These are phyloP conservation scores for Breynia disticha DNA, from an alignment of 441 rosid genomes.

Conservation along the genomic window DNA sequence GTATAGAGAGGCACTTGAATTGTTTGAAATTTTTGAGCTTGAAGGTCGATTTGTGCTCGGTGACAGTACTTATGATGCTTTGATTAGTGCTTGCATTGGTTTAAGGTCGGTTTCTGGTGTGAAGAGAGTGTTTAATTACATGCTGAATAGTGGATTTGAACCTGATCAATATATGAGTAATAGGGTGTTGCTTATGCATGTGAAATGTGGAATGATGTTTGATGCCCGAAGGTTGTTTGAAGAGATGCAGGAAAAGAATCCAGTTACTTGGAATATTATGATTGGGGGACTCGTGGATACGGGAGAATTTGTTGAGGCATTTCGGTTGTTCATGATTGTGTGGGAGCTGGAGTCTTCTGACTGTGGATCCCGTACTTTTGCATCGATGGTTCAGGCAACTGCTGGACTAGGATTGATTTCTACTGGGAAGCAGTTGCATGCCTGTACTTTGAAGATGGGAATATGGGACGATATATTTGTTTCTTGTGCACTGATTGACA, in stretches of 20 bases:
- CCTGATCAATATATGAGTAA: slow-evolving; percentile 59
- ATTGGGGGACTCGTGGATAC: slow-evolving; percentile 51
- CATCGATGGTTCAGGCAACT: slow-evolving; percentile 60
- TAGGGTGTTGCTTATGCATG: slow-evolving; percentile 63
- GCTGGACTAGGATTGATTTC: slow-evolving; percentile 52
- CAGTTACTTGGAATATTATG: slow-evolving; percentile 57
- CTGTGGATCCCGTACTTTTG: slow-evolving; percentile 40
- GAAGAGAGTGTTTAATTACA: slow-evolving; percentile 52
- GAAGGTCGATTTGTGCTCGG: slow-evolving; percentile 42
- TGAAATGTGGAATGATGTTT: slow-evolving; percentile 66
- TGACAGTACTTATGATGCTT: slow-evolving; percentile 56
- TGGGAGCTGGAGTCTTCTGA: slow-evolving; percentile 65
- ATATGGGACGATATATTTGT: slow-evolving; percentile 41
- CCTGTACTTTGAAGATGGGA: slow-evolving; percentile 52
- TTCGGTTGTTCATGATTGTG: slow-evolving; percentile 53
- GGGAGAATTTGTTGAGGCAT: slow-evolving; percentile 55
- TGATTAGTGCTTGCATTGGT: slow-evolving; percentile 69
- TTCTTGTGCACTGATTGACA: slow-evolving; percentile 70
- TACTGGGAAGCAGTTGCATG: slow-evolving; percentile 64
- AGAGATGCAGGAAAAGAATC: slow-evolving; percentile 65
- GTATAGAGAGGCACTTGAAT: slow-evolving; percentile 65
- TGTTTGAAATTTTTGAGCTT: slow-evolving; percentile 69
- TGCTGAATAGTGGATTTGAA: slow-evolving; percentile 42
- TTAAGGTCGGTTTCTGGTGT: slow-evolving; percentile 56
- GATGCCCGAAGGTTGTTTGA: slow-evolving; percentile 63